Conservation (phyloP, 176 grass and related monocot genomes). For the Aechmea fasciata region DNA sequence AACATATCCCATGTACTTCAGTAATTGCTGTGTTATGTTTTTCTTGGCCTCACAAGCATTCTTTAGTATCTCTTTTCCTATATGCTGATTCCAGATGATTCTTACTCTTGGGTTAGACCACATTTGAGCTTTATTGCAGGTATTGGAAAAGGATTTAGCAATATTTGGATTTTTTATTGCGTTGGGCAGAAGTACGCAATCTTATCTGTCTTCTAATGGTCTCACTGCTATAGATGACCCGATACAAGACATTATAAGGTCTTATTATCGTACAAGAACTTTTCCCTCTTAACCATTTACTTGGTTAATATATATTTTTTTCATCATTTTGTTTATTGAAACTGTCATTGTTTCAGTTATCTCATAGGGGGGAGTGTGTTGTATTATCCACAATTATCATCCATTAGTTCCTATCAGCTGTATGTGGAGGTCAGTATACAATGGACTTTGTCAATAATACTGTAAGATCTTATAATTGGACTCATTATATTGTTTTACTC, state of each 20-base stretch:
- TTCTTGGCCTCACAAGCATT: too few relatives aligned
- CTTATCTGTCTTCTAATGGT: slow-evolving; percentile 70
- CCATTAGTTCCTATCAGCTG: slow-evolving; percentile 95
- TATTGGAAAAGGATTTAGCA: slow-evolving; percentile 93
- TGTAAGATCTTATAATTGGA: slow-evolving; percentile 20
- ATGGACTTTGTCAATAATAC: slow-evolving; percentile 1
- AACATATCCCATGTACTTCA: too few relatives aligned
- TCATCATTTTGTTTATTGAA: slow-evolving; percentile 7
- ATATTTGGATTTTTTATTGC: slow-evolving; percentile 99
- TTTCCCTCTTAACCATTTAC: neutral
- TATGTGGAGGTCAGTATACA: slow-evolving; percentile 86
- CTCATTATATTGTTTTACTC: slow-evolving; percentile 18
- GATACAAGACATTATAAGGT: slow-evolving; percentile 82
- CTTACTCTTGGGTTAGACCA: slow-evolving; percentile 8
- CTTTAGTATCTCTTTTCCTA: neutral
- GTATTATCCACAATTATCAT: slow-evolving; percentile 98
- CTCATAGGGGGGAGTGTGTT: slow-evolving; percentile 93
- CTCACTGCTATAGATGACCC: slow-evolving; percentile 60
- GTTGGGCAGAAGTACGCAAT: slow-evolving; percentile 82
- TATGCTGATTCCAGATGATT: neutral
- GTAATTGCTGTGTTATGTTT: too few relatives aligned
- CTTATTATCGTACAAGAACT: neutral
- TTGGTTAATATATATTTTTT: slow-evolving; percentile 10
- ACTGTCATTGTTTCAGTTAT: slow-evolving; percentile 50
- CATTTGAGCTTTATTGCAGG: slow-evolving; percentile 44